phyloP scores from a whole-genome alignment of 1,284 basidiomycete genomes.

The Sanguinoderma infundibulare region DNA sequence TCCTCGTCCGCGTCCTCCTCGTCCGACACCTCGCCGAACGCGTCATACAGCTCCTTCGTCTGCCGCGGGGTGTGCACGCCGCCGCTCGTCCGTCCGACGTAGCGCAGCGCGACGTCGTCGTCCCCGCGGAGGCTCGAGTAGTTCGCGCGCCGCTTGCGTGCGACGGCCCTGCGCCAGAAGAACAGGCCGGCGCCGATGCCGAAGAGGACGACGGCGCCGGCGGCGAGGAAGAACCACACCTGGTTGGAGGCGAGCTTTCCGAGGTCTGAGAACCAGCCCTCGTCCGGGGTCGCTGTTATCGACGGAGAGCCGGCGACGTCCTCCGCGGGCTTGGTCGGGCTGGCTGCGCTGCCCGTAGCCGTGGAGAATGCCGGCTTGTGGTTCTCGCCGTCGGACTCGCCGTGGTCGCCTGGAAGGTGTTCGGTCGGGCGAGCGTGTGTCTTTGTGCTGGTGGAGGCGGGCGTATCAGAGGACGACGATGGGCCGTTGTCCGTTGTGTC shows the following conservation, averaged over 20 bases:
- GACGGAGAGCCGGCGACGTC: conserved; percentile 32
- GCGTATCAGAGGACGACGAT: conserved; percentile 34
- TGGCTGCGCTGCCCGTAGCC: conserved; percentile 27
- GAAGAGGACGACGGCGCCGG: conserved; percentile 74
- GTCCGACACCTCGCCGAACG: conserved; percentile 86
- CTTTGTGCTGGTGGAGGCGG: conserved; percentile 40
- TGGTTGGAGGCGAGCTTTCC: conserved; percentile 76
- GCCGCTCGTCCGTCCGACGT: conserved; percentile 42
- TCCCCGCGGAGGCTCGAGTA: conserved; percentile 72
- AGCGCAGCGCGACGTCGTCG: conserved; percentile 78
- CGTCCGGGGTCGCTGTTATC: conserved; percentile 67
- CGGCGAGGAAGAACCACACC: conserved; percentile 86
- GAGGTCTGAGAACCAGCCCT: conserved; percentile 88
- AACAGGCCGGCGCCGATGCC: conserved; percentile 65
- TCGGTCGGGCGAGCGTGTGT: conserved; percentile 86
- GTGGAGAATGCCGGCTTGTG: conserved; percentile 64
- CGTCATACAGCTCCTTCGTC: conserved; percentile 89
- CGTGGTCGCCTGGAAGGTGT: conserved; percentile 88
- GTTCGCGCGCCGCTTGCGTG: conserved; percentile 48
- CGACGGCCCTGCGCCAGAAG: conserved; percentile 69
- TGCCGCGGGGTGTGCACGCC: conserved; percentile 44
- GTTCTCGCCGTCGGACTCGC: conserved; percentile 68
- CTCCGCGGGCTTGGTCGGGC: conserved; percentile 36
- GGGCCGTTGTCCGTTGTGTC: conserved; percentile 39
- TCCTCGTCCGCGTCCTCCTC: conserved; percentile 75